Conservation (phyloP, 805 yeast species). For the Ogataea dorogensis region DNA sequence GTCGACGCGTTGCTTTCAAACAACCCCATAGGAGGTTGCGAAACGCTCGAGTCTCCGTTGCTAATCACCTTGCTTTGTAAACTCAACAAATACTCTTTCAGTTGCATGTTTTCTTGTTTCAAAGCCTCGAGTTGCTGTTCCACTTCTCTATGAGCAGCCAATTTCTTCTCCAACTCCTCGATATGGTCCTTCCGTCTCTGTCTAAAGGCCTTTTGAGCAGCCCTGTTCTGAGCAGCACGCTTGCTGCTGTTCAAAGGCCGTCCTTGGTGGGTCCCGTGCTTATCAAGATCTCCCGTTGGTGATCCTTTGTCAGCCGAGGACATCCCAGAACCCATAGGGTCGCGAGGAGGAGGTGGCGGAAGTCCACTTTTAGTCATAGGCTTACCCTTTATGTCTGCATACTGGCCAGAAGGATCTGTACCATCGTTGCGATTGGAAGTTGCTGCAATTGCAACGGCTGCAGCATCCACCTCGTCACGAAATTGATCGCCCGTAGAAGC, state of each 20-base stretch:
- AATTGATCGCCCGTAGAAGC: conserved; percentile 6
- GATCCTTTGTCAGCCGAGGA: conserved; percentile 4
- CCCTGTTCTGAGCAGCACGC: conserved; percentile 89
- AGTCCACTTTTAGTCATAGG: conserved; percentile 12
- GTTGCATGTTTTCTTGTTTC: conserved; percentile 64
- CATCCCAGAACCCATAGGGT: background rate
- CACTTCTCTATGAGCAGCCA: conserved; percentile 59
- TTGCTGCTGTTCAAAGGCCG: conserved; percentile 61
- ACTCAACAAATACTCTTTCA: conserved; percentile 69
- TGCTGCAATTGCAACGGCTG: conserved; percentile 35
- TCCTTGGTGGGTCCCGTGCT: conserved; percentile 25
- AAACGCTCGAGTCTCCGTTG: conserved; percentile 12
- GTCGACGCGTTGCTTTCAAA: conserved; percentile 15
- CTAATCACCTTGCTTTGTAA: conserved; percentile 64
- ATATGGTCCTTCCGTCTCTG: conserved; percentile 79
- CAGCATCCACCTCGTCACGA: conserved; percentile 28
- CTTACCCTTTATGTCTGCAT: conserved; percentile 7
- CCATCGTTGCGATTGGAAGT: conserved; percentile 9
- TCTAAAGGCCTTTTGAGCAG: conserved; percentile 90
- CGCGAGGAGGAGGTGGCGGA: conserved; percentile 12
- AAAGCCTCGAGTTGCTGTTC: conserved; percentile 65
- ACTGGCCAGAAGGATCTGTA: conserved; percentile 4
- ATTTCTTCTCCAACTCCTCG: conserved; percentile 73
- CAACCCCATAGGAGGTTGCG: conserved; percentile 21
- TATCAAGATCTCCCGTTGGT: conserved; percentile 20